phyloP scores from a whole-genome alignment of 441 rosid genomes.

The Aleurites moluccanus region DNA sequence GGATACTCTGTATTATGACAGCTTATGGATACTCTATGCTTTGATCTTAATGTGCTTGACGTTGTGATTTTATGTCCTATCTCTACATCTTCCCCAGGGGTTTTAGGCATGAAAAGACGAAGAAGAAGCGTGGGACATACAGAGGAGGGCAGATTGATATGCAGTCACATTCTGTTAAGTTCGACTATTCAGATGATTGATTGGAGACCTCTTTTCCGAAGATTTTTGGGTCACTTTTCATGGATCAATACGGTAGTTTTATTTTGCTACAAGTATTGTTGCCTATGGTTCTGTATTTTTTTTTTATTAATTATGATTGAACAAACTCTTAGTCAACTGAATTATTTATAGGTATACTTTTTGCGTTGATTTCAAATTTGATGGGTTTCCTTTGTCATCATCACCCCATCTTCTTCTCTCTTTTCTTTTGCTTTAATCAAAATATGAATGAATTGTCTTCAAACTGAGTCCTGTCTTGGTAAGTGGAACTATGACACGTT shows the following conservation, averaged over 20 bases:
- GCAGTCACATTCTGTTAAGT: slow-evolving; percentile 80
- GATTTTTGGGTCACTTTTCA: background rate
- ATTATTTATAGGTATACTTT: too few species aligned
- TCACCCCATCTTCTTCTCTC: too few species aligned
- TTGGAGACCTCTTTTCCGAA: background rate
- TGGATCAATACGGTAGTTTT: background rate
- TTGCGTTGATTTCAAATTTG: too few species aligned
- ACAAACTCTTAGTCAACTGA: too few species aligned
- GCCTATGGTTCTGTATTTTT: background rate
- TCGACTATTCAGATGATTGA: slow-evolving; percentile 82
- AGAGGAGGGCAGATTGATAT: slow-evolving; percentile 94
- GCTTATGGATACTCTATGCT: background rate
- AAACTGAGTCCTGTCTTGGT: too few species aligned
- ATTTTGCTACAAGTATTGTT: background rate
- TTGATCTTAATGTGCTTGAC: background rate
- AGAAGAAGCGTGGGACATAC: slow-evolving; percentile 93
- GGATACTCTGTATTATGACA: background rate
- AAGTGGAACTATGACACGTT: too few species aligned
- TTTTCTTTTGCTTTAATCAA: too few species aligned
- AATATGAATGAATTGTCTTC: too few species aligned
- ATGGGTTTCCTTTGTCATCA: too few species aligned
- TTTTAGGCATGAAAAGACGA: slow-evolving; percentile 95
- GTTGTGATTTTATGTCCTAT: background rate
- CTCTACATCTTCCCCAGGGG: slow-evolving; percentile 45
- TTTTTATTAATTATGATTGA: background rate